Base-by-base conservation (phyloP, 2,329 filamentous ascomycete genomes). In the Penicillium sclerotigenum region DNA sequence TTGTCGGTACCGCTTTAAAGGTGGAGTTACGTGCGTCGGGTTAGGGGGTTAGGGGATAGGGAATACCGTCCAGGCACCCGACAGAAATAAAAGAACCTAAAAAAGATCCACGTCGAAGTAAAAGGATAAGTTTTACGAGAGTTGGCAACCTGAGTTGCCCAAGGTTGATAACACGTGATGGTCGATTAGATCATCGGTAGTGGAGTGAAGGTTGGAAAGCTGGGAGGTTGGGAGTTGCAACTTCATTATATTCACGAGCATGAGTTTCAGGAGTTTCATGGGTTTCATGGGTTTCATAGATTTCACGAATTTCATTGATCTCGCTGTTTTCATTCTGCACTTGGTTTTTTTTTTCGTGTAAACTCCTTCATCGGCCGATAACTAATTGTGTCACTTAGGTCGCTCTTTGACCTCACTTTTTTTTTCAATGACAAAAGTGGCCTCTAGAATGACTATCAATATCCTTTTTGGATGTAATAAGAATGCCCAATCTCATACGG, bases 101-200 rank as follows among this genome's bases (percentile, higher is more conserved):
- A 2, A 24, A 41, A 28, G 29, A 26, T 31, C 10, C n/a, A 54
- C 11, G 4, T 18, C 13, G 26, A 33, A 13, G 6, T 18, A 24
- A 26, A 40, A 41, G 11, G 20, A 52, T 36, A 31, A 16, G 31
- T 28, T 22, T 26, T 37, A 14, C 11, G 28, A n/a, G 31, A 52
- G 29, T 43, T 56, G 53, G 18, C 47, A 47, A 57, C 31, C 47
- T 41, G 22, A 26, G 48, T 34, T 43, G 37, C n/a, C 36, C 28
- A 49, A 31, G 13, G 28, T 53, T 34, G 40, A 34, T 42, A 22
- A 56, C 59, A 64, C 61, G 62, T 66, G 62, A 66, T 64, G 28
- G 14, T 34, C 29, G 54, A 65, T 66, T 66, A 64, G 55, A 64
- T 66, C 64, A 66, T 66, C 58, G 53, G 16, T 29, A 28, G 38